Evolutionary conservation across 2,329 filamentous ascomycete genomes (phyloP).

Genomic region (Nigrograna mackinnonii): DNA sequence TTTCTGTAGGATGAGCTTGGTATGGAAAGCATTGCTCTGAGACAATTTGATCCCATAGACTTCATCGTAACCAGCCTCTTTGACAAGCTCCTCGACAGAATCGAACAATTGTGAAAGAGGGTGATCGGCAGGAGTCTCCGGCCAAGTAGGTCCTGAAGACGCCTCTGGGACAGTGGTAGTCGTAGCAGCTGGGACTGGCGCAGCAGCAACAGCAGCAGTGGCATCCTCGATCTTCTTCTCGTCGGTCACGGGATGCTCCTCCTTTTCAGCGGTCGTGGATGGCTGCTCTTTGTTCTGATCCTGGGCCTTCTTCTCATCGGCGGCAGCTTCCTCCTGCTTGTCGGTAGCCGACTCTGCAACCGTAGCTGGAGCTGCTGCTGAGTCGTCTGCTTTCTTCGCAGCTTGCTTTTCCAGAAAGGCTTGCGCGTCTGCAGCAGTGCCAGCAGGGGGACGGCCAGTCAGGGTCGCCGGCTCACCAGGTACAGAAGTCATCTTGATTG

Average conservation of each 20-base stretch:
- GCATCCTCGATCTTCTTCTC: constrained; percentile 18
- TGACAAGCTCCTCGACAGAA: constrained; percentile 61
- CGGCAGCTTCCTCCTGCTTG: constrained; percentile 1
- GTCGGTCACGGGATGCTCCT: constrained; percentile 5
- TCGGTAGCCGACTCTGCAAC: not conserved
- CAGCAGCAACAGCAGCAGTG: constrained; percentile 15
- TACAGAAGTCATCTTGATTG: constrained; percentile 3
- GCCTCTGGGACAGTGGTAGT: constrained; percentile 3
- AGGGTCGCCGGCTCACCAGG: constrained; percentile 2
- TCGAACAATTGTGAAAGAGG: constrained; percentile 61
- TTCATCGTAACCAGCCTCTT: constrained; percentile 67
- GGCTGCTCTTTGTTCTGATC: not conserved
- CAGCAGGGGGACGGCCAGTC: not conserved
- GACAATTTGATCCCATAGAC: constrained; percentile 82
- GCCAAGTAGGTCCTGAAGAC: constrained; percentile 29
- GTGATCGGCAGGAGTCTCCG: constrained; percentile 39
- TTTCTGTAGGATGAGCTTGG: constrained; percentile 86
- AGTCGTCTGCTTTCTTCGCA: not conserved
- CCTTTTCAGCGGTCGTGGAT: not conserved
- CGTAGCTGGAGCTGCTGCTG: constrained; percentile 1
- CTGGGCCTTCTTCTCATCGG: constrained; percentile 3
- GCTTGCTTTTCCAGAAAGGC: constrained; percentile 5
- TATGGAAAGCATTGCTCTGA: constrained; percentile 64
- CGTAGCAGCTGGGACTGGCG: constrained; percentile 14
- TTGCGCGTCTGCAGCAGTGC: not conserved